Evolutionary conservation across 2,329 filamentous ascomycete species (phyloP).

Genomic region (Ambrosiella cleistominuta): DNA sequence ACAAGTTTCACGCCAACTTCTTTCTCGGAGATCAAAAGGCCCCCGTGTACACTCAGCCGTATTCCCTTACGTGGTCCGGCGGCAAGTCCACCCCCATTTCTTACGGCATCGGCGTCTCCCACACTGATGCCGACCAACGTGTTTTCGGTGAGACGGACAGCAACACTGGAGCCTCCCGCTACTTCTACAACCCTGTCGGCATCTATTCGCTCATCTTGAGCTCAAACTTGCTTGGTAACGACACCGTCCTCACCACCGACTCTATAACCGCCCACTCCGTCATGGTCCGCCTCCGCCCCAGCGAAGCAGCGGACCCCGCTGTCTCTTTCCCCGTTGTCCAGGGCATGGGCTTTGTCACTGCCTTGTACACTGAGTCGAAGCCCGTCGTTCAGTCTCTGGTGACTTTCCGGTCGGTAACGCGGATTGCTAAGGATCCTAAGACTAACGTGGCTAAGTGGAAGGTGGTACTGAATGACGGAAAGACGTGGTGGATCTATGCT

Average conservation of each 20-base stretch:
- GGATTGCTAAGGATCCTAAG: slow-evolving; percentile 37
- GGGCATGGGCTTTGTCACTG: slow-evolving; percentile 78
- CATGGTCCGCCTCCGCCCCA: slow-evolving; percentile 48
- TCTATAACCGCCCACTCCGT: slow-evolving; percentile 39
- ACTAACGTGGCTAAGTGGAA: slow-evolving; percentile 58
- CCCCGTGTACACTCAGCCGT: slow-evolving; percentile 59
- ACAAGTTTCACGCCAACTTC: slow-evolving; percentile 70
- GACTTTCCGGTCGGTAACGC: slow-evolving; percentile 52
- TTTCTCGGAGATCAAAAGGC: slow-evolving; percentile 56
- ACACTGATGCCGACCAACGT: slow-evolving; percentile 50
- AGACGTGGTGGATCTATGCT: slow-evolving; percentile 67
- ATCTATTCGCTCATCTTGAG: slow-evolving; percentile 70
- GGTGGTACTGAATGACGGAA: slow-evolving; percentile 52
- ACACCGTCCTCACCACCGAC: slow-evolving; percentile 38
- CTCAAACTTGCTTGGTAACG: slow-evolving; percentile 49
- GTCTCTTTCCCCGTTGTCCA: slow-evolving; percentile 73
- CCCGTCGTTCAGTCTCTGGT: slow-evolving; percentile 60
- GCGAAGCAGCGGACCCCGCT: slow-evolving; percentile 33
- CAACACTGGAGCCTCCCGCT: slow-evolving; percentile 43
- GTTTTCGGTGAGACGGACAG: slow-evolving; percentile 43
- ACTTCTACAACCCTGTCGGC: slow-evolving; percentile 65
- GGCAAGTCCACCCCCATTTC: slow-evolving; percentile 31
- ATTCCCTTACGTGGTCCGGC: slow-evolving; percentile 49
- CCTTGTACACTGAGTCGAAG: slow-evolving; percentile 48
- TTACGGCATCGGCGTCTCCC: slow-evolving; percentile 56